These are phyloP conservation scores for Haplosporangium gracile DNA, from an alignment of 192 early-diverging fungal species.

Conservation along the genomic window DNA sequence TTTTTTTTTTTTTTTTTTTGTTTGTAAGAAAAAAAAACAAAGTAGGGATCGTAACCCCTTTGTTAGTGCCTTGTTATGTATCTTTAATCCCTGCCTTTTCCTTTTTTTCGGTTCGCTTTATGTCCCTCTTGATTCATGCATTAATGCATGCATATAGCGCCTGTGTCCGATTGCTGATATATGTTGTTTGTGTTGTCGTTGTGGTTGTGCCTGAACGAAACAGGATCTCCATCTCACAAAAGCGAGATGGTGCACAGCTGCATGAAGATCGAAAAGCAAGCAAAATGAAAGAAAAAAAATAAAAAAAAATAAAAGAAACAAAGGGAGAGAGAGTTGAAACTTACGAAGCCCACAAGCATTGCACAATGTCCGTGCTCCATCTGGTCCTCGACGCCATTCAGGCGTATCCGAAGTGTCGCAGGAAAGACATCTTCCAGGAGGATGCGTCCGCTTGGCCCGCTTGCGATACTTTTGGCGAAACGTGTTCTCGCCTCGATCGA, in stretches of 20 bases:
- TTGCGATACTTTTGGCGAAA: conserved; percentile 48
- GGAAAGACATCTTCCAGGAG: conserved; percentile 77
- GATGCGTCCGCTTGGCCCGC: conserved; percentile 67
- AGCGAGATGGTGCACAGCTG: neutral
- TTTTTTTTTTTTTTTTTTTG: no score
- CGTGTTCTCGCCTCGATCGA: neutral
- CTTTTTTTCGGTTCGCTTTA: no score
- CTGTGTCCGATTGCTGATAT: no score
- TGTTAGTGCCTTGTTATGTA: no score
- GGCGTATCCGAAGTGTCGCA: conserved; percentile 92
- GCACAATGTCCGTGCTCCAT: conserved; percentile 91
- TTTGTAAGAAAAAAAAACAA: conserved; percentile 6
- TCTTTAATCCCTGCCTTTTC: no score
- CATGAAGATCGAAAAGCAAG: no score
- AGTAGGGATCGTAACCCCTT: neutral
- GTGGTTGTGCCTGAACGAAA: no score
- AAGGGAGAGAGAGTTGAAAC: conserved; percentile 36
- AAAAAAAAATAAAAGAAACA: neutral
- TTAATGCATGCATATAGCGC: no score
- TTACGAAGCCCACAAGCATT: conserved; percentile 95
- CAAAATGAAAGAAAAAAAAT: no score
- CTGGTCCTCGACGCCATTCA: conserved; percentile 94
- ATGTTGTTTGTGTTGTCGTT: no score
- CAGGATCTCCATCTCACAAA: neutral
- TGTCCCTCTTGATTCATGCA: no score